Conservation (phyloP, 129 eudicot genomes). For the Centrapalus pauciflorus region DNA sequence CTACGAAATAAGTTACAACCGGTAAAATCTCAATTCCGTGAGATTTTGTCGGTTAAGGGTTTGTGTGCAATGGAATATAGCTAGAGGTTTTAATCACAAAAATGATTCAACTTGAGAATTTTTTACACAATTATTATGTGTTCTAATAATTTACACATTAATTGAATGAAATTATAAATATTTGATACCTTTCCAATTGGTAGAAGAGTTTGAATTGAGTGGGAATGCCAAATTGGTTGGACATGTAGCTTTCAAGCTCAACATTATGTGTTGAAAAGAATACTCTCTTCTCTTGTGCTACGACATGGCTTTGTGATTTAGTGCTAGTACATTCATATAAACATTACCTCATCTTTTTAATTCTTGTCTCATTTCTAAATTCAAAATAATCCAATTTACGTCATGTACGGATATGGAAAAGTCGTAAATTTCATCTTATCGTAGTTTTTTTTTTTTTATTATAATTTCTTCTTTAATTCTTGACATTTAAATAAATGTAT, state of each 20-base stretch:
- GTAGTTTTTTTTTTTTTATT: too few relatives aligned
- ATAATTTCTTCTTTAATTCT: too few relatives aligned
- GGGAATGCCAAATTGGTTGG: constrained; percentile 25
- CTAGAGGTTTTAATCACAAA: too few relatives aligned
- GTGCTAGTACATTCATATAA: constrained; percentile 27
- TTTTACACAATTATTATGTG: too few relatives aligned
- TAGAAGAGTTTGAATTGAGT: constrained; percentile 16
- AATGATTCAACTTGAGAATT: too few relatives aligned
- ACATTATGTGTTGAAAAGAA: constrained; percentile 5
- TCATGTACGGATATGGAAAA: too few relatives aligned
- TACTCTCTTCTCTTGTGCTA: constrained; percentile 5
- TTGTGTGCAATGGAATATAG: too few relatives aligned
- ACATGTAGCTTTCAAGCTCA: constrained; percentile 23
- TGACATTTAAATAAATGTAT: too few relatives aligned
- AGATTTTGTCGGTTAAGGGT: too few relatives aligned
- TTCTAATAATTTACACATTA: not conserved
- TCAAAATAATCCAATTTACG: not conserved
- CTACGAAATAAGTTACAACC: too few relatives aligned
- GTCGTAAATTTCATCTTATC: too few relatives aligned
- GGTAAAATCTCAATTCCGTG: too few relatives aligned
- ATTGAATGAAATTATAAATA: not conserved
- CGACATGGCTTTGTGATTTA: not conserved
- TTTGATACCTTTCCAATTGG: not conserved
- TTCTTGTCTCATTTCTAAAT: not conserved
- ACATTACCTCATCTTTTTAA: not conserved